Evolutionary conservation across 2,329 filamentous ascomycete genomes (phyloP).

Genomic region (Colletotrichum destructivum): DNA sequence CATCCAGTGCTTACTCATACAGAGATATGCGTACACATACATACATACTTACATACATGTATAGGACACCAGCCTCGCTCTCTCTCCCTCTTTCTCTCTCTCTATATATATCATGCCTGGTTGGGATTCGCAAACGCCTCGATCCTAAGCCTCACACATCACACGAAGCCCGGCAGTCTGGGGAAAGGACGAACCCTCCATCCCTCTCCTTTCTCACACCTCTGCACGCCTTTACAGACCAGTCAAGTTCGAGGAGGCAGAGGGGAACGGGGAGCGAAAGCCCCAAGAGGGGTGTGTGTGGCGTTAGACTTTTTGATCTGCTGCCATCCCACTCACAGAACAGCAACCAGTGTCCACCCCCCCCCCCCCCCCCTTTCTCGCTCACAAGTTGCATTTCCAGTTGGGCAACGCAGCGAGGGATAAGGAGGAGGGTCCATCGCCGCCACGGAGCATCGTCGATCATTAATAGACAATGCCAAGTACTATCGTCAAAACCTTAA

Average conservation of each 20-base stretch:
- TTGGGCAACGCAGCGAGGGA: not conserved
- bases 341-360: no score
- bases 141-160: conserved; percentile 17
- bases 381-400: not conserved
- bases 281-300: conserved; percentile 1
- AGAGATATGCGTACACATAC: not conserved
- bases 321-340: not conserved
- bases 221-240: not conserved
- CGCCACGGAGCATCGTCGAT: conserved; percentile 9
- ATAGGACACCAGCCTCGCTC: no score
- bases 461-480: conserved; percentile 3
- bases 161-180: not conserved
- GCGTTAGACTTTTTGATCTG: not conserved
- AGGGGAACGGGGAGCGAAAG: not conserved
- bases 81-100: no score
- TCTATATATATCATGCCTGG: not conserved
- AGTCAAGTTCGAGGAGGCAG: no score
- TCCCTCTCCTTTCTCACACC: not conserved
- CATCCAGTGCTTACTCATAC: conserved; percentile 12
- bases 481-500: conserved; percentile 13
- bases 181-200: not conserved
- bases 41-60: not conserved
- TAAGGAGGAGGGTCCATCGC: conserved; percentile 5
- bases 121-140: conserved; percentile 7
- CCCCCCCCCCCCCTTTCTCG: not conserved